Percentiles rank a stretch among this genome's conserved stretches.
Evolutionary conservation across 202 grass and related monocot genomes (phyloP).

Genomic region (Carex sylvatica): DNA sequence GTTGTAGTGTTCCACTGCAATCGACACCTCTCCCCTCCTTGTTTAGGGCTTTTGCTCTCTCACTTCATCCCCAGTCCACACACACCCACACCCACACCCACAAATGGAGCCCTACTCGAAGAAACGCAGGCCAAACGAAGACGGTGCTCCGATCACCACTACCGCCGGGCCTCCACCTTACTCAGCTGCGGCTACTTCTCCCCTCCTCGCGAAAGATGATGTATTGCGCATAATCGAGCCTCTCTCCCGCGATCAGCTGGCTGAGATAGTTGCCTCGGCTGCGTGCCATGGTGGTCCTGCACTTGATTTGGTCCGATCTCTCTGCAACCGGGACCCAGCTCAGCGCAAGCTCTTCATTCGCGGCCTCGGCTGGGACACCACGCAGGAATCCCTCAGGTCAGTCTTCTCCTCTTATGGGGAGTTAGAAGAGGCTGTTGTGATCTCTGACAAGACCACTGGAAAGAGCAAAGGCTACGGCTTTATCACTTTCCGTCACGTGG

Average conservation of each 20-base stretch:
- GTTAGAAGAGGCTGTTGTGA: conserved; percentile 84
- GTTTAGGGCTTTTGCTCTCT: conserved; percentile 52
- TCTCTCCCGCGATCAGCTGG: conserved; percentile 77
- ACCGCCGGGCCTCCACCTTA: background rate
- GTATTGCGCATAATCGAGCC: conserved; percentile 58
- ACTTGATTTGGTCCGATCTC: conserved; percentile 62
- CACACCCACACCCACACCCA: too few relatives aligned
- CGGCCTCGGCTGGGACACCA: conserved; percentile 89
- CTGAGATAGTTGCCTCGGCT: conserved; percentile 57
- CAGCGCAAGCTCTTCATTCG: conserved; percentile 95
- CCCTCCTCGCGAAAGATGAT: conserved; percentile 60
- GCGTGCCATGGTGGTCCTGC: conserved; percentile 51
- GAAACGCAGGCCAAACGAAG: conserved; percentile 89
- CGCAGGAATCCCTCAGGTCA: conserved; percentile 66
- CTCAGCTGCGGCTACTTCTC: conserved; percentile 23
- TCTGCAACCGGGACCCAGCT: conserved; percentile 63
- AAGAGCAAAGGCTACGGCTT: conserved; percentile 95
- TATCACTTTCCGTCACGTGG: conserved; percentile 88
- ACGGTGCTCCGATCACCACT: conserved; percentile 26
- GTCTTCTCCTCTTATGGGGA: conserved; percentile 82
- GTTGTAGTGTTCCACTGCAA: background rate
- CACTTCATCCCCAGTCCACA: too few relatives aligned
- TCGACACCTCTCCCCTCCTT: too few relatives aligned
- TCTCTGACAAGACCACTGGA: conserved; percentile 77
- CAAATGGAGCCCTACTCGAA: conserved; percentile 71